Evolutionary conservation across 2,329 filamentous ascomycete species (phyloP).

Genomic region (Cordyceps cicadae): DNA sequence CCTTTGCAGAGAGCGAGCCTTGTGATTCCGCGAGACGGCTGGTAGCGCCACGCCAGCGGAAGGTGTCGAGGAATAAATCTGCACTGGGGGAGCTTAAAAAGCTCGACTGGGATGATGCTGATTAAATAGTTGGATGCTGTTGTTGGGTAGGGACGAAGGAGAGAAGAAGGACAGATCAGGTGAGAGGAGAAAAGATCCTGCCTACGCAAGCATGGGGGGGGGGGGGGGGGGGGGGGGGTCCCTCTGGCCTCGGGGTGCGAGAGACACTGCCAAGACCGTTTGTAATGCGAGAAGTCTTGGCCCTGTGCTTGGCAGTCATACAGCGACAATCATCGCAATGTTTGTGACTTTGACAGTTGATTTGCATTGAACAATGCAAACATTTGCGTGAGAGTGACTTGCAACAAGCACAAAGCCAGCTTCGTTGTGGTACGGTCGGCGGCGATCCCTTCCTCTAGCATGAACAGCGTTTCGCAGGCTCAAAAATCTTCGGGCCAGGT

Average conservation of each 20-base stretch:
- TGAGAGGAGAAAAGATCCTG: conserved; percentile 3
- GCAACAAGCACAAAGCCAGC: not conserved
- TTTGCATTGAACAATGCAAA: not conserved
- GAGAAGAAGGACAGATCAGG: not conserved
- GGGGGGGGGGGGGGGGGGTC: too few species aligned
- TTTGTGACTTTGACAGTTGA: not conserved
- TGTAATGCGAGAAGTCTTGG: conserved; percentile 8
- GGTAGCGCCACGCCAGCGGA: too few species aligned
- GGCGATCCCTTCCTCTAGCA: too few species aligned
- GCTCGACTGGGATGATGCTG: not conserved
- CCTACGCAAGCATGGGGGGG: conserved; percentile 4
- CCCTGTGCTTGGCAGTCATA: conserved; percentile 3
- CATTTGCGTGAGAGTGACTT: not conserved
- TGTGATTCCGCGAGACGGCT: not conserved
- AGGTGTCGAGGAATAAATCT: not conserved
- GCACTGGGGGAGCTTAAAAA: not conserved
- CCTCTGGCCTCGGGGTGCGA: not conserved
- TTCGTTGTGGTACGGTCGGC: not conserved
- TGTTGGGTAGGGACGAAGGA: not conserved
- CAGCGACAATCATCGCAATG: not conserved
- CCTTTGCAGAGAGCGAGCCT: not conserved
- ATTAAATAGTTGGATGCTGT: not conserved
- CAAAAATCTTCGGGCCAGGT: too few species aligned
- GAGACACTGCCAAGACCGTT: conserved; percentile 9
- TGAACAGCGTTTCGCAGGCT: too few species aligned